phyloP scores from a whole-genome alignment of 768 basidiomycete species.

The Pulveroboletus frians region DNA sequence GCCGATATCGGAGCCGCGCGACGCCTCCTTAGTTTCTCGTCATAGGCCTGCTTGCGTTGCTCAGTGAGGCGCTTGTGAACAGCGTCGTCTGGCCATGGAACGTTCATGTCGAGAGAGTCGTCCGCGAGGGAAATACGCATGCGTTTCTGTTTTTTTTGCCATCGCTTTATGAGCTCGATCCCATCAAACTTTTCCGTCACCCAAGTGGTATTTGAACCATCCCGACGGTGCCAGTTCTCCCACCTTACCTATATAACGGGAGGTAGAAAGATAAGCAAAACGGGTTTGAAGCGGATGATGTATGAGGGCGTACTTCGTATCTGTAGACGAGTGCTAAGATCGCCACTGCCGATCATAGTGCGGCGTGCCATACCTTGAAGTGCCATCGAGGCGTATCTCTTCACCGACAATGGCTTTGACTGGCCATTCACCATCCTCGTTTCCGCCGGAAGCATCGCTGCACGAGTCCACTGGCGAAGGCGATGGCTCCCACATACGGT shows the following conservation, averaged over 20 bases:
- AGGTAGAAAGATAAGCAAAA: not conserved
- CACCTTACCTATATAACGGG: conserved; percentile 42
- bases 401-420: conserved; percentile 27
- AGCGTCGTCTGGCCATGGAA: conserved; percentile 38
- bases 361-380: conserved; percentile 16
- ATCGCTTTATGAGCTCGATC: conserved; percentile 22
- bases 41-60: conserved; percentile 40
- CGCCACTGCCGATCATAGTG: not conserved
- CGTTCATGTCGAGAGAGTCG: conserved; percentile 34
- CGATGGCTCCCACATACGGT: conserved; percentile 26
- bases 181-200: conserved; percentile 23
- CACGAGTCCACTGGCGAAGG: conserved; percentile 28
- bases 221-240: conserved; percentile 45
- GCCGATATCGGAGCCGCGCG: conserved; percentile 8
- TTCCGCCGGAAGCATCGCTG: conserved; percentile 30
- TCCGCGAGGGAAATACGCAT: conserved; percentile 28
- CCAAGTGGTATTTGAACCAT: conserved; percentile 57
- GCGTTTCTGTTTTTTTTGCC: conserved; percentile 32
- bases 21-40: conserved; percentile 36
- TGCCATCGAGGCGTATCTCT: conserved; percentile 29
- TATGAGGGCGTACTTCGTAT: conserved; percentile 27
- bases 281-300: not conserved
- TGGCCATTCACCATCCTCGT: conserved; percentile 31
- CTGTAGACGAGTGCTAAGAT: conserved; percentile 16
- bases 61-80: conserved; percentile 41